These are phyloP conservation scores for Fusarium nelsonii DNA, from an alignment of 2,329 filamentous ascomycete genomes.

Conservation along the genomic window DNA sequence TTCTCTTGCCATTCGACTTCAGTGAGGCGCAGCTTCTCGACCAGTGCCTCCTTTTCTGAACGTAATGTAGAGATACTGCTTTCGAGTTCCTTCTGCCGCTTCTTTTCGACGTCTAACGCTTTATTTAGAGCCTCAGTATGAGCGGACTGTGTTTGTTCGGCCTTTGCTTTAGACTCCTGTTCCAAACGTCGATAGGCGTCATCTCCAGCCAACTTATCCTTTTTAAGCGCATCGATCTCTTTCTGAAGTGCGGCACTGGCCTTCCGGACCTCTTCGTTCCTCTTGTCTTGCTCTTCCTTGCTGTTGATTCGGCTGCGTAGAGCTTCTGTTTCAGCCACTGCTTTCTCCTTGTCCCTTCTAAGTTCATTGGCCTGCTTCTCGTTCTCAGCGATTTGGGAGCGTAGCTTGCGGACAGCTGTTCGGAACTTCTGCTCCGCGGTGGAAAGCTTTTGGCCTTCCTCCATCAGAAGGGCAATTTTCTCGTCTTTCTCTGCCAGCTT, in stretches of 20 bases:
- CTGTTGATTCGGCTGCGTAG: conserved; percentile 63
- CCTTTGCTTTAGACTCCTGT: conserved; percentile 75
- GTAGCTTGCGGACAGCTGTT: conserved; percentile 84
- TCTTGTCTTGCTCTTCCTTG: conserved; percentile 68
- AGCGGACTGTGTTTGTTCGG: conserved; percentile 72
- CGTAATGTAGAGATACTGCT: conserved; percentile 73
- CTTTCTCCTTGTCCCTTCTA: conserved; percentile 70
- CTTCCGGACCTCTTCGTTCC: conserved; percentile 61
- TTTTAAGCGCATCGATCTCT: conserved; percentile 58
- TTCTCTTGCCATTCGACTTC: conserved; percentile 80
- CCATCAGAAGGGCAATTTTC: conserved; percentile 88
- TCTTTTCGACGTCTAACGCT: conserved; percentile 74
- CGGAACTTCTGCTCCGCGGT: conserved; percentile 88
- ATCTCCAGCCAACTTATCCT: conserved; percentile 69
- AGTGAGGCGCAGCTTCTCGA: conserved; percentile 77
- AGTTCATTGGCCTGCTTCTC: conserved; percentile 74
- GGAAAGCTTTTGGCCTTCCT: conserved; percentile 91
- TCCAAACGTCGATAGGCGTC: conserved; percentile 76
- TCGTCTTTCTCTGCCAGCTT: conserved; percentile 91
- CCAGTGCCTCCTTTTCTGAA: conserved; percentile 81
- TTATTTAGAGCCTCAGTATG: conserved; percentile 76
- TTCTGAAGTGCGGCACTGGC: conserved; percentile 64
- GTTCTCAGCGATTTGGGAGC: conserved; percentile 72
- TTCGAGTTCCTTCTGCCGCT: conserved; percentile 67
- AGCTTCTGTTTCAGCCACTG: conserved; percentile 62